Conservation (phyloP, 208 protist genomes). For the Trichomonas tenax region DNA sequence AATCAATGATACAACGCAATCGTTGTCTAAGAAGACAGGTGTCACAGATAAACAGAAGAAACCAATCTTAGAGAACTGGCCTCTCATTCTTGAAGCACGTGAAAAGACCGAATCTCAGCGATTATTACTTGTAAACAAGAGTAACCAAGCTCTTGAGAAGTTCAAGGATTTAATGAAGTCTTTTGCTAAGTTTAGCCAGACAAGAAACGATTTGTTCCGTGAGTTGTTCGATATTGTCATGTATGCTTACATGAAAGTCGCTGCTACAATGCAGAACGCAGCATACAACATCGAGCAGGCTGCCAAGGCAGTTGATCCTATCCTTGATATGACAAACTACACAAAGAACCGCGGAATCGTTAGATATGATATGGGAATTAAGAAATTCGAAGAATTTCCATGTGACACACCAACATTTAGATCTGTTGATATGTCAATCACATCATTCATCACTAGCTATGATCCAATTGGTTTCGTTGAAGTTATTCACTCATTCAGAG, state of each 20-base stretch:
- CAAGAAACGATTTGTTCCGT: not conserved
- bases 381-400: not conserved
- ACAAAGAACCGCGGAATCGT: not conserved
- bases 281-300: not conserved
- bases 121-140: not conserved
- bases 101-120: not conserved
- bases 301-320: not conserved
- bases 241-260: not conserved
- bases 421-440: not conserved
- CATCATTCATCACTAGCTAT: not conserved
- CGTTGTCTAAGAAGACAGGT: not conserved
- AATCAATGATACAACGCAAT: not conserved
- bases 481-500: not conserved
- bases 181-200: not conserved
- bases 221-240: not conserved
- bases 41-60: not conserved
- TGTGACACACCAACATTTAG: not conserved
- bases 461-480: not conserved
- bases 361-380: not conserved
- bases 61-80: not conserved
- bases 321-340: not conserved
- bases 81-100: not conserved
- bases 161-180: not conserved
- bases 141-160: not conserved
- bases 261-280: not conserved